These are phyloP conservation scores for Mallotus repandus DNA, from an alignment of 441 rosid species.

Conservation along the genomic window DNA sequence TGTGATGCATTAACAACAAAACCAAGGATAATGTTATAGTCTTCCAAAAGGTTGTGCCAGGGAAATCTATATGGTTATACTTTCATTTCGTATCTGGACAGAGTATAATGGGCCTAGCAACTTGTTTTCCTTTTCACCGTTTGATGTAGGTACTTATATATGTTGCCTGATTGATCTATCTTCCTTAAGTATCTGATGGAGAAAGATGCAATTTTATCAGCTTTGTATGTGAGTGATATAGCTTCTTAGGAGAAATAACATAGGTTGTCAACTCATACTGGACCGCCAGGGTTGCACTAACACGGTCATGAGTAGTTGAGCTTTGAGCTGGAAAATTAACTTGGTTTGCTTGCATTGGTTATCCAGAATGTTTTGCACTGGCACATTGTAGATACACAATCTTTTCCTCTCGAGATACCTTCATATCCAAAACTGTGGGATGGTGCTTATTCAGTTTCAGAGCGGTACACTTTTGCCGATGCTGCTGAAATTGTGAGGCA, in stretches of 20 bases:
- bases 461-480: slow-evolving; percentile 57
- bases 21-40: not conserved
- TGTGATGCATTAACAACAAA: slow-evolving; percentile 18
- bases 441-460: slow-evolving; percentile 60
- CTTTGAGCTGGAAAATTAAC: not conserved
- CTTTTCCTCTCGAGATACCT: slow-evolving; percentile 77
- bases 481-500: slow-evolving; percentile 73
- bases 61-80: too few species aligned
- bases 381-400: slow-evolving; percentile 75
- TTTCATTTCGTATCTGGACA: not conserved
- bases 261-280: not conserved
- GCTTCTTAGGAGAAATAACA: not conserved
- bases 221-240: not conserved
- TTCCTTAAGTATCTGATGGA: not conserved
- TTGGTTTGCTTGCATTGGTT: not conserved
- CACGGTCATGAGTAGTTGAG: not conserved
- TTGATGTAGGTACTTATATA: not conserved
- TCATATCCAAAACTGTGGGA: slow-evolving; percentile 76
- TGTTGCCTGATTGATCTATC: not conserved
- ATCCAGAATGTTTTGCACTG: slow-evolving; percentile 78
- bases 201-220: not conserved
- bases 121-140: not conserved
- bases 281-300: not conserved
- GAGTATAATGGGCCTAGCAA: not conserved
- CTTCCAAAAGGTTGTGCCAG: too few species aligned